Percentiles rank a stretch among this genome's conserved stretches.
Conservation (phyloP, 1,284 basidiomycete genomes). For the Naganishia sp. region DNA sequence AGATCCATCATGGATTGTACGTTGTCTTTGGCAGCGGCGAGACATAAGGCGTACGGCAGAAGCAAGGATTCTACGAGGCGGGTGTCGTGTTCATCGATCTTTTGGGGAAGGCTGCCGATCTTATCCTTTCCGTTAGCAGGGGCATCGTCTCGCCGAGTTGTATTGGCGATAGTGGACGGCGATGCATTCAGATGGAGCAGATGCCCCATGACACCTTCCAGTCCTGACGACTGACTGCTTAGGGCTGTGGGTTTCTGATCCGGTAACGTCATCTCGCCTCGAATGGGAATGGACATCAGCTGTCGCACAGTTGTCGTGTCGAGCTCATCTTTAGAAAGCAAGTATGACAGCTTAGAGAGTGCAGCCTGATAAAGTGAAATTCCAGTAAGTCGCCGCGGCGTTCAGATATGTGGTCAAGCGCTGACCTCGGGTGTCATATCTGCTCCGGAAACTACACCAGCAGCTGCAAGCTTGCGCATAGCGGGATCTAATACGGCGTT, state of each 20-base stretch:
- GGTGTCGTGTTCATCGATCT: slow-evolving; percentile 71
- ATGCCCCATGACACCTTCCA: slow-evolving; percentile 66
- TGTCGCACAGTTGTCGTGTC: slow-evolving; percentile 67
- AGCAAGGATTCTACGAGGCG: slow-evolving; percentile 67
- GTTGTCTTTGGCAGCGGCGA: slow-evolving; percentile 72
- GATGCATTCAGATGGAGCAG: slow-evolving; percentile 64
- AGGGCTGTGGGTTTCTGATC: slow-evolving; percentile 42
- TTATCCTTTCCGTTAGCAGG: background rate
- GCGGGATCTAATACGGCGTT: slow-evolving; percentile 65
- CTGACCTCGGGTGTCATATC: slow-evolving; percentile 92
- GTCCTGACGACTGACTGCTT: slow-evolving; percentile 56
- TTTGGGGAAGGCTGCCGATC: slow-evolving; percentile 69
- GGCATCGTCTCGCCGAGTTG: slow-evolving; percentile 3
- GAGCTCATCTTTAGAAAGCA: slow-evolving; percentile 77
- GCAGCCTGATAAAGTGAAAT: slow-evolving; percentile 62
- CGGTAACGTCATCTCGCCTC: slow-evolving; percentile 77
- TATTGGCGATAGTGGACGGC: slow-evolving; percentile 43
- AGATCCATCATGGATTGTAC: slow-evolving; percentile 63
- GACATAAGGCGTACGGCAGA: slow-evolving; percentile 71
- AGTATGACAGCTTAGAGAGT: slow-evolving; percentile 83
- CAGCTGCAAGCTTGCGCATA: slow-evolving; percentile 63
- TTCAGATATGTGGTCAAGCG: background rate
- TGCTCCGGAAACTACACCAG: slow-evolving; percentile 73
- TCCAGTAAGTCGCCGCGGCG: background rate
- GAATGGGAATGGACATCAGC: slow-evolving; percentile 74